Conservation (phyloP, 768 basidiomycete genomes). For the Coprinellus aureogranulatus region DNA sequence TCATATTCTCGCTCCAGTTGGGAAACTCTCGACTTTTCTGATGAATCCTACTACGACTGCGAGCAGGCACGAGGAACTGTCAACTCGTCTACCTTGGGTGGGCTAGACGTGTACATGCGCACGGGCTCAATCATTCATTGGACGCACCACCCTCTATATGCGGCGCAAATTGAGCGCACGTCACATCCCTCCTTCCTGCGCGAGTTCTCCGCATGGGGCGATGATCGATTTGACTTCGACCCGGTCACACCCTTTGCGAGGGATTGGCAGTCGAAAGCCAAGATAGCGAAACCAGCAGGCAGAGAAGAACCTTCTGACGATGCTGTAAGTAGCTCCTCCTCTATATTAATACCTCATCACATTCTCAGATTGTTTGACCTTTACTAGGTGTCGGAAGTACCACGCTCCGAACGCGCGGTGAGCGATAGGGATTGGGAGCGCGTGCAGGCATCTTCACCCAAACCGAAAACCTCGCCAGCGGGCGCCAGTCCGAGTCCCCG, state of each 20-base stretch:
- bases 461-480: too few relatives aligned
- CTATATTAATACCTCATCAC: not conserved
- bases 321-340: not conserved
- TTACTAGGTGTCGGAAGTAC: too few relatives aligned
- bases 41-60: not conserved
- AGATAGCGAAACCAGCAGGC: not conserved
- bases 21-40: not conserved
- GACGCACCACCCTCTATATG: slow-evolving; percentile 3
- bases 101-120: slow-evolving; percentile 1
- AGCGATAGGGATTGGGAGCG: too few relatives aligned
- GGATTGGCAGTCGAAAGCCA: not conserved
- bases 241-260: slow-evolving; percentile 2
- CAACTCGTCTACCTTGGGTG: not conserved
- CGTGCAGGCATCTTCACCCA: too few relatives aligned
- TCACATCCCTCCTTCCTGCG: slow-evolving; percentile 1
- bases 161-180: not conserved
- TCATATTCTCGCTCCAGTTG: not conserved
- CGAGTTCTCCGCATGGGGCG: not conserved
- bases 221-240: slow-evolving; percentile 1
- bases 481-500: too few relatives aligned
- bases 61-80: not conserved
- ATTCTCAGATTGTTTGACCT: not conserved
- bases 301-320: not conserved
- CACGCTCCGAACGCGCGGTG: too few relatives aligned
- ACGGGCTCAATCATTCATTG: slow-evolving; percentile 2